Evolutionary conservation across 768 basidiomycete species (phyloP), one percentile per base, ranked within the genome.

Genomic region (Inosperma sp.): DNA sequence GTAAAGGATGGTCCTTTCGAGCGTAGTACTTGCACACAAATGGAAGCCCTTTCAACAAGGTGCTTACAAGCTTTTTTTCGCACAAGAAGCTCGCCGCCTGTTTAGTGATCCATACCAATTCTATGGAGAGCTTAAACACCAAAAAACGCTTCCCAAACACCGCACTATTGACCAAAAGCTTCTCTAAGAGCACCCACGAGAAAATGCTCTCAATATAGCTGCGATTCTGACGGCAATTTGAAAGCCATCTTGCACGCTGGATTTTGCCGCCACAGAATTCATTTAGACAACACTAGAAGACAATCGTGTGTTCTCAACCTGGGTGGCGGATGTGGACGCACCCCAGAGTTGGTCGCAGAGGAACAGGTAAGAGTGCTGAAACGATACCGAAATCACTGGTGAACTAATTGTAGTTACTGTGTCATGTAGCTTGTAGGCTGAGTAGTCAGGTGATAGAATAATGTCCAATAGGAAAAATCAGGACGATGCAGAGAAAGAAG

Each of bases 181-280:
- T 21, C 27, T 13, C 17, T 21, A 21, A 2, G 12, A 33, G 25
- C 8, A 14, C 9, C 12, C 19, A 33, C 23, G 33, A 21, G 27
- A 21, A n/a, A 30, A 12, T 44, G 43, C 21, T 35, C 5, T 35
- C 14, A 12, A 35, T 35, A 4, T 35, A 13, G 34, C 12, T 22
- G 10, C 22, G 58, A 55, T 53, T 42, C 52, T 48, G 55, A 48
- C 48, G 53, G 50, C 52, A 56, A 51, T 56, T 55, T 55, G 41
- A 59, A 59, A 48, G 36, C 54, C 51, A 50, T 56, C 49, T 46
- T 22, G 29, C 35, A 7, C 7, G 35, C 17, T 31, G n/a, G 13
- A n/a, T 27, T 49, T 30, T 43, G 29, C 29, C 43, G 29, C 29
- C 43, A 31, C 43, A 21, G 14, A 21, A 30, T 43, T 14, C 41